A percentile compares a stretch with the other conserved stretches of the same genome.
Conservation (phyloP, 192 early-diverging fungal species). For the Rhizophagus prolifer region DNA sequence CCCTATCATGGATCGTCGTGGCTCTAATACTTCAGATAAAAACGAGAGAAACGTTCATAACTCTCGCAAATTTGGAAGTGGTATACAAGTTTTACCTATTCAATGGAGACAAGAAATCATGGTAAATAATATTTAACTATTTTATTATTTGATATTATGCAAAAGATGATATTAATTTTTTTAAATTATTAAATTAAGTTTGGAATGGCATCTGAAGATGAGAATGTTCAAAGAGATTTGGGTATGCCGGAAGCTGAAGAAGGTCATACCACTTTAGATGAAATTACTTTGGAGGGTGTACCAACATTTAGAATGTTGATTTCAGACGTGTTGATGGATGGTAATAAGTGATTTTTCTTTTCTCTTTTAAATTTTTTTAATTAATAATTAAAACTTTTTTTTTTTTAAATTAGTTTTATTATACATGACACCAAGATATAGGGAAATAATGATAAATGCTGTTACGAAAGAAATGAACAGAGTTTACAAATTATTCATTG, state of each 20-base stretch:
- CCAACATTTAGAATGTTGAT: conserved; percentile 78
- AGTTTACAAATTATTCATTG: conserved; percentile 68
- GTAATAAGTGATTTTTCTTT: conserved; percentile 38
- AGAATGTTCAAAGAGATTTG: conserved; percentile 54
- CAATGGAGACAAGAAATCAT: conserved; percentile 79
- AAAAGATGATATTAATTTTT: background rate
- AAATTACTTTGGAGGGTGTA: conserved; percentile 80
- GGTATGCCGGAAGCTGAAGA: conserved; percentile 55
- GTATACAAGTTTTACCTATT: conserved; percentile 78
- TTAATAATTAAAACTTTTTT: too few species aligned
- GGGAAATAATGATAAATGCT: conserved; percentile 77
- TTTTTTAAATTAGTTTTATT: conserved; percentile 58
- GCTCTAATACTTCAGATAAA: background rate
- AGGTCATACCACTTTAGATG: conserved; percentile 64
- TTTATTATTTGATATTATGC: background rate
- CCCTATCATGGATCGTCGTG: background rate
- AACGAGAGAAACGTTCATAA: background rate
- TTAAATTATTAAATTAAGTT: conserved; percentile 39
- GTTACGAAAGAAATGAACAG: conserved; percentile 76
- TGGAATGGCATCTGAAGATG: conserved; percentile 63
- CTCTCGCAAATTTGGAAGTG: conserved; percentile 34
- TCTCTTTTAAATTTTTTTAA: background rate
- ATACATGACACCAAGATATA: conserved; percentile 83
- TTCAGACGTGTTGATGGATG: conserved; percentile 81
- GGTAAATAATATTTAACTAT: background rate